A percentile compares a stretch with the other conserved stretches of the same genome.
Conservation (phyloP, 306 rosid species). For the Lithocarpus polystachyus region DNA sequence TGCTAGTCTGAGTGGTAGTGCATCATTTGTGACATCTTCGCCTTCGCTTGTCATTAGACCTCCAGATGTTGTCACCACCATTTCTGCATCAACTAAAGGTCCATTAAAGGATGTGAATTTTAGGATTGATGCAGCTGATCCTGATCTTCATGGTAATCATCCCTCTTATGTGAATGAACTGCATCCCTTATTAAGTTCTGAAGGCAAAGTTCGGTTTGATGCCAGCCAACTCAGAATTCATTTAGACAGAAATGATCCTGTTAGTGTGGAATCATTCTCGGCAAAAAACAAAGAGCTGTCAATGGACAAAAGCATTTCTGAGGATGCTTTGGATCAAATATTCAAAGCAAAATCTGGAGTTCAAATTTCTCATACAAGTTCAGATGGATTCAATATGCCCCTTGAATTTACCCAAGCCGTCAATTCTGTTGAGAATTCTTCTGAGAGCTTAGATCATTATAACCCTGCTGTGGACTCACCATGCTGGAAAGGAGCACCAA, state of each 20-base stretch:
- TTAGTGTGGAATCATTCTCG: slow-evolving; percentile 16
- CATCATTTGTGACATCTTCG: slow-evolving; percentile 20
- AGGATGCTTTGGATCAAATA: slow-evolving; percentile 30
- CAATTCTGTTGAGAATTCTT: slow-evolving; percentile 45
- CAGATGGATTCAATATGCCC: slow-evolving; percentile 40
- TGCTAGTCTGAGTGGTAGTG: slow-evolving; percentile 21
- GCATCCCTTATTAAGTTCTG: slow-evolving; percentile 26
- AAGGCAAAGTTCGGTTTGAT: slow-evolving; percentile 32
- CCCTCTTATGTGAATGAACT: slow-evolving; percentile 28
- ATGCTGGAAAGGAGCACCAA: slow-evolving; percentile 91
- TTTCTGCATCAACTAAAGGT: slow-evolving; percentile 32
- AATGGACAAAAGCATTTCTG: slow-evolving; percentile 25
- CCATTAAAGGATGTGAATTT: slow-evolving; percentile 27
- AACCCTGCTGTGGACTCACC: slow-evolving; percentile 89
- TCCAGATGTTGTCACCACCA: slow-evolving; percentile 30
- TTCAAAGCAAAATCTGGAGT: slow-evolving; percentile 38
- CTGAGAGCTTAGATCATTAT: slow-evolving; percentile 57
- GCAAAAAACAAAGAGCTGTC: slow-evolving; percentile 39
- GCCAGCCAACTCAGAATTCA: slow-evolving; percentile 36
- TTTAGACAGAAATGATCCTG: slow-evolving; percentile 46
- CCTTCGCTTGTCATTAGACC: slow-evolving; percentile 25
- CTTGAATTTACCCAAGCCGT: slow-evolving; percentile 35
- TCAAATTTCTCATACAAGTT: slow-evolving; percentile 32
- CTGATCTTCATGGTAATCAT: slow-evolving; percentile 29
- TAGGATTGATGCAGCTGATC: slow-evolving; percentile 27